A percentile compares a stretch with the other conserved stretches of the same genome.
phyloP scores from a whole-genome alignment of 2,329 filamentous ascomycete species.

The Aspergillus uvarum region DNA sequence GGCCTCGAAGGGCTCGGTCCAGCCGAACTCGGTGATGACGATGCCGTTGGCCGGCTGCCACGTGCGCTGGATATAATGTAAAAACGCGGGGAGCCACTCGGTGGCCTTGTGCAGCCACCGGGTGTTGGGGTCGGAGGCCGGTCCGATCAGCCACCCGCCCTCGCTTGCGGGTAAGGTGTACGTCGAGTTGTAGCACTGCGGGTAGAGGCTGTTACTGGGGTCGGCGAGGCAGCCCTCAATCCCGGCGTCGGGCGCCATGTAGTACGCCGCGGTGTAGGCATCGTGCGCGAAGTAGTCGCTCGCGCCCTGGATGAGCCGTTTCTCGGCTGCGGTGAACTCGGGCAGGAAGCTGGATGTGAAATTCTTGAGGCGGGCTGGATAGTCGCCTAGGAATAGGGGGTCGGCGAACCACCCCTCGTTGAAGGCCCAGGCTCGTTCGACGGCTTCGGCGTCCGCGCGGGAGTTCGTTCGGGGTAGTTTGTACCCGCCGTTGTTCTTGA shows the following conservation, averaged over 20 bases:
- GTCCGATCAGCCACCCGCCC: background rate
- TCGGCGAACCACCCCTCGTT: conserved; percentile 3
- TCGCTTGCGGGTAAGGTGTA: background rate
- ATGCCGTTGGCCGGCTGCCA: background rate
- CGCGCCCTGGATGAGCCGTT: background rate
- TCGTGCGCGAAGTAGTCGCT: conserved; percentile 3
- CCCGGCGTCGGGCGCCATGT: conserved; percentile 1
- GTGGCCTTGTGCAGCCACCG: background rate
- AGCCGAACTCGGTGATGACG: background rate
- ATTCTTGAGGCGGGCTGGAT: background rate
- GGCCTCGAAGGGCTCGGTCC: background rate
- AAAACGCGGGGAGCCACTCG: background rate
- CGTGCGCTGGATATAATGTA: background rate
- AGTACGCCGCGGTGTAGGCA: background rate
- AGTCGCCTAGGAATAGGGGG: conserved; percentile 2
- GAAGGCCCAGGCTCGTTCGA: conserved; percentile 2
- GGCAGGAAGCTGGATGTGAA: background rate
- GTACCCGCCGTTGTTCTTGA: conserved; percentile 2
- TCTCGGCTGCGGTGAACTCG: background rate
- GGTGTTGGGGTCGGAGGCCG: background rate
- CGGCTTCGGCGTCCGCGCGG: background rate
- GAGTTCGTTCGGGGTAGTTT: background rate
- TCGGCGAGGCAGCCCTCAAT: background rate
- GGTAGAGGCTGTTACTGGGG: background rate
- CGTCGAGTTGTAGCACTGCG: background rate